Conservation (phyloP, 495 filamentous ascomycete species). For the Bryoglossum gracile region DNA sequence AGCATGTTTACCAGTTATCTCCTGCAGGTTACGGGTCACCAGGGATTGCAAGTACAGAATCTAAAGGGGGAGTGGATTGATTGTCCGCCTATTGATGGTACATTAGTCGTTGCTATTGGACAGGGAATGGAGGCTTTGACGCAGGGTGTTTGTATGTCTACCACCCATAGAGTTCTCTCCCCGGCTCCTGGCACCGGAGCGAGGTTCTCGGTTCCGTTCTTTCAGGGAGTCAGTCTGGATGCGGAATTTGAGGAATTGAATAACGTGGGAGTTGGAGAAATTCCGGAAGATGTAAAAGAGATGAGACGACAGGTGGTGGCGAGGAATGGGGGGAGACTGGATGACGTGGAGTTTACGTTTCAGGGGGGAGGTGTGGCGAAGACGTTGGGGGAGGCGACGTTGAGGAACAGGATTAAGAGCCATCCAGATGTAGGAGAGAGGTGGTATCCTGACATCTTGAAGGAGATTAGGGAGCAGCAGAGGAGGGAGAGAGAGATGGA, state of each 20-base stretch:
- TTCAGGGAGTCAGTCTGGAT: slow-evolving; percentile 83
- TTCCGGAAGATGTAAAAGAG: slow-evolving; percentile 58
- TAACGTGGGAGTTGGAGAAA: slow-evolving; percentile 57
- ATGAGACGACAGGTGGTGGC: slow-evolving; percentile 43
- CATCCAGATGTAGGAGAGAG: slow-evolving; percentile 84
- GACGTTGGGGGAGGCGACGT: slow-evolving; percentile 73
- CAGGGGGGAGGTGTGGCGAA: slow-evolving; percentile 49
- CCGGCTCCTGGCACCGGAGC: slow-evolving; percentile 60
- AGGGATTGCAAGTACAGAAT: slow-evolving; percentile 85
- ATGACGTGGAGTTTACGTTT: slow-evolving; percentile 79
- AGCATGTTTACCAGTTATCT: slow-evolving; percentile 82
- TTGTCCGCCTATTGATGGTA: slow-evolving; percentile 53
- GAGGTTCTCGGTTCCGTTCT: slow-evolving; percentile 82
- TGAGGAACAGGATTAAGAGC: slow-evolving; percentile 80
- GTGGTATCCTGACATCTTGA: slow-evolving; percentile 72
- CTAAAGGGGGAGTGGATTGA: slow-evolving; percentile 75
- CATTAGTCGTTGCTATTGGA: slow-evolving; percentile 85
- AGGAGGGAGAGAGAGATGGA: slow-evolving; percentile 27
- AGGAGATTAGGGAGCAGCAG: slow-evolving; percentile 40
- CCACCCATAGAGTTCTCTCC: slow-evolving; percentile 75
- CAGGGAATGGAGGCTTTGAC: slow-evolving; percentile 90
- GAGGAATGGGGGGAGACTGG: slow-evolving; percentile 44
- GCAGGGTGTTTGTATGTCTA: slow-evolving; percentile 75
- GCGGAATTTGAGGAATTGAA: slow-evolving; percentile 67
- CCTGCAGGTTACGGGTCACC: slow-evolving; percentile 74